Conservation (phyloP, 345 rosid genomes). For the Excoecaria cochinchinensis region DNA sequence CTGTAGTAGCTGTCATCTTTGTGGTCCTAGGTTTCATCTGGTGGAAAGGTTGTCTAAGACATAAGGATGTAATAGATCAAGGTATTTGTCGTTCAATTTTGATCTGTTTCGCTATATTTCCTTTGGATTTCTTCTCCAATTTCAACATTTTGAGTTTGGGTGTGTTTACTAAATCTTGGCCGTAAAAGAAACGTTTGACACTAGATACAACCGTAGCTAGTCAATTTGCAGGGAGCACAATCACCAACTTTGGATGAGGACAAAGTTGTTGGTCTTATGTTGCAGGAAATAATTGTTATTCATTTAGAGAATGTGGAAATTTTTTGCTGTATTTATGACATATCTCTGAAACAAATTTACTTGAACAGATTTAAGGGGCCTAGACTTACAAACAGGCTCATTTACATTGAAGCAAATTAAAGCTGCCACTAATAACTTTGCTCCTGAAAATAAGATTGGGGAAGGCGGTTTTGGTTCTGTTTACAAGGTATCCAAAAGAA, state of each 20-base stretch:
- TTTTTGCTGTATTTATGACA: neutral
- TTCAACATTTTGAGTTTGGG: neutral
- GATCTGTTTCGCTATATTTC: neutral
- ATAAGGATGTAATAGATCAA: neutral
- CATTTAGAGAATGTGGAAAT: neutral
- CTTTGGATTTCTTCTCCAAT: neutral
- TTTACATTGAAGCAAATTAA: conserved; percentile 10
- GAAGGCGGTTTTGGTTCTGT: conserved; percentile 43
- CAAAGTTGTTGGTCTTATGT: neutral
- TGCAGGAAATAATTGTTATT: neutral
- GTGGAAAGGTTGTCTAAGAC: conserved; percentile 9
- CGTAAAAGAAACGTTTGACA: neutral
- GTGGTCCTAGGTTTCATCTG: conserved; percentile 2
- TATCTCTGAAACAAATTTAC: neutral
- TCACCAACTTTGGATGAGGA: neutral
- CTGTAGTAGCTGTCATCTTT: neutral
- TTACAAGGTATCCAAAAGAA: conserved; percentile 24
- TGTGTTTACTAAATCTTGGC: neutral
- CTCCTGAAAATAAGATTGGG: conserved; percentile 31
- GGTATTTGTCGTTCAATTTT: neutral
- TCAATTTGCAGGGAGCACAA: neutral
- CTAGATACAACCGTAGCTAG: neutral
- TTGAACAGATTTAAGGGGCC: conserved; percentile 22
- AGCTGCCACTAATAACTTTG: conserved; percentile 35
- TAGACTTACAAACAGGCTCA: conserved; percentile 26